Evolutionary conservation across 495 filamentous ascomycete species (phyloP).

Genomic region (Aspergillus ostianus): DNA sequence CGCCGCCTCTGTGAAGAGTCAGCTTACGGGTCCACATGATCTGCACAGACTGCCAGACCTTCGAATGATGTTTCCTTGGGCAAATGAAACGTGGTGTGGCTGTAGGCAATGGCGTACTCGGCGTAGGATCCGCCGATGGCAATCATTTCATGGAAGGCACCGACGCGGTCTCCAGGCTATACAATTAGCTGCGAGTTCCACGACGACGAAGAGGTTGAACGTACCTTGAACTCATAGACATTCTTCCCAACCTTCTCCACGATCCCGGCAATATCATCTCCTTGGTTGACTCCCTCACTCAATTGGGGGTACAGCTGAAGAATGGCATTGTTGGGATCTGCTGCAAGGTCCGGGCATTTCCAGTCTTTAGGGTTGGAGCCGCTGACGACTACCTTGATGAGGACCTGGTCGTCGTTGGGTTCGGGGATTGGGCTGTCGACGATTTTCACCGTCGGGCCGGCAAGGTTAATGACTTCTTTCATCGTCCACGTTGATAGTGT

Average conservation of each 20-base stretch:
- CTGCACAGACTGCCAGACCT: constrained; percentile 12
- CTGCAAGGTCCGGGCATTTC: constrained; percentile 45
- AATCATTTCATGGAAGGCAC: constrained; percentile 65
- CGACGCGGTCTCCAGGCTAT: constrained; percentile 64
- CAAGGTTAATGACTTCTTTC: constrained; percentile 21
- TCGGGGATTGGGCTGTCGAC: constrained; percentile 46
- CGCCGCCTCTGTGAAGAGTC: constrained; percentile 50
- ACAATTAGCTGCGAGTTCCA: neutral
- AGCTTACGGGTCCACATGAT: neutral
- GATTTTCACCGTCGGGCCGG: constrained; percentile 13
- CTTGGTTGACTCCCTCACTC: constrained; percentile 46
- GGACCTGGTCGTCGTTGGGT: constrained; percentile 60
- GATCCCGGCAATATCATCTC: constrained; percentile 72
- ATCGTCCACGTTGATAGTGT: constrained; percentile 1
- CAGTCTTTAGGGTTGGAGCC: constrained; percentile 80
- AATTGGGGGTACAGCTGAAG: constrained; percentile 6
- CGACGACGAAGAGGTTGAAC: neutral
- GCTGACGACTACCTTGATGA: constrained; percentile 68
- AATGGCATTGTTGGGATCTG: constrained; percentile 15
- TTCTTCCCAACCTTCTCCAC: constrained; percentile 58
- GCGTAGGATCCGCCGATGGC: constrained; percentile 60
- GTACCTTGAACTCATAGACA: constrained; percentile 56
- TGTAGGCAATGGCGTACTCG: constrained; percentile 65
- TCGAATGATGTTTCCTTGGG: constrained; percentile 63
- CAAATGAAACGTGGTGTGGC: constrained; percentile 67